Conservation (phyloP, 371 early-diverging fungal genomes). For the Mucor velutinosus region DNA sequence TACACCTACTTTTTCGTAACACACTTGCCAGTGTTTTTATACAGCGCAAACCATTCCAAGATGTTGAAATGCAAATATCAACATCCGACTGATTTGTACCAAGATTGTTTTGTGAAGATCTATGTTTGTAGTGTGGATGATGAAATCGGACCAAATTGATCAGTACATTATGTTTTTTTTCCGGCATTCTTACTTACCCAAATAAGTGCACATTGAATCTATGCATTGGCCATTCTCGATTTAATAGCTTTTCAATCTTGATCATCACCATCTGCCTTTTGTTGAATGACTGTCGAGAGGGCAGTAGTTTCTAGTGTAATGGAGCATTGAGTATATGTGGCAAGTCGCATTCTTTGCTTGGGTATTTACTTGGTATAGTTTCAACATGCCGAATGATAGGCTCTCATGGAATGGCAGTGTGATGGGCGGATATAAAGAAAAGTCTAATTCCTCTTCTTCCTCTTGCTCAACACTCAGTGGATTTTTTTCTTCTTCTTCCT, state of each 20-base stretch:
- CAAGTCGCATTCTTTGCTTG: neutral
- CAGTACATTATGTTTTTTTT: too few relatives aligned
- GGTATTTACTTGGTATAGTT: conserved; percentile 22
- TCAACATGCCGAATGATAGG: conserved; percentile 25
- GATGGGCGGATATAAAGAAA: conserved; percentile 5
- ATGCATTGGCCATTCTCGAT: conserved; percentile 58
- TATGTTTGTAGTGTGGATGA: conserved; percentile 22
- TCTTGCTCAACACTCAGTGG: neutral
- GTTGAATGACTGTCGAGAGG: conserved; percentile 59
- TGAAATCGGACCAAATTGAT: neutral
- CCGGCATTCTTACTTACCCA: conserved; percentile 40
- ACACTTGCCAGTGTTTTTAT: conserved; percentile 50
- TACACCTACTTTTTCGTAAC: conserved; percentile 39
- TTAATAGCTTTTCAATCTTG: conserved; percentile 58
- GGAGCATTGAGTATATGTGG: neutral
- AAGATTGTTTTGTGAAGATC: conserved; percentile 64
- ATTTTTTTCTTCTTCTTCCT: neutral
- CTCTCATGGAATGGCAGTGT: conserved; percentile 11
- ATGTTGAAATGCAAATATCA: conserved; percentile 65
- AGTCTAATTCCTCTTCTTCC: neutral
- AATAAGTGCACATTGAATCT: conserved; percentile 64
- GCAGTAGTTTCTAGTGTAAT: conserved; percentile 44
- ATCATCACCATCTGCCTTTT: conserved; percentile 51
- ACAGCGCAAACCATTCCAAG: conserved; percentile 53
- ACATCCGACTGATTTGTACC: conserved; percentile 63